Evolutionary conservation across 495 filamentous ascomycete genomes (phyloP), one percentile per base, ranked within the genome.

Genomic region (Terfezia claveryi): DNA sequence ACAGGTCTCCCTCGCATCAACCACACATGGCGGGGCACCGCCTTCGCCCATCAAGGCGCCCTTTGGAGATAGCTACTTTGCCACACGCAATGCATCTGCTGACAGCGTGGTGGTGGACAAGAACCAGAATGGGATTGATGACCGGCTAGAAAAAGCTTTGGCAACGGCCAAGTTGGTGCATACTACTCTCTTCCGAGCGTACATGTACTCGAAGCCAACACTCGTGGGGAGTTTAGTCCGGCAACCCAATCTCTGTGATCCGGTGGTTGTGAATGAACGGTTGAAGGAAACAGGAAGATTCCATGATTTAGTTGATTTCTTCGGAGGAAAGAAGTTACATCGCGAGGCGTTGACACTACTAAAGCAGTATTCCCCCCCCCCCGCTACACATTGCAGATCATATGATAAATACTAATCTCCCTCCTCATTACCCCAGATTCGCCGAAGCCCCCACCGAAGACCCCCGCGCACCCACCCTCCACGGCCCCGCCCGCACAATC

Each of bases 211-310:
- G 6, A 81, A 78, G 10, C 91, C 91, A 6, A 77, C 82, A 2
- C 73, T 96, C 0, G 87, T 85, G 36, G 85, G 83, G 0, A 83
- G 87, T 3, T 77, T 99, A 0, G 94, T 99, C 69, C 86, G 92
- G 12, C 86, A 96, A 52, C 81, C 86, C 65, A 99, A 99, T 65
- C 95, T 94, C 67, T 95, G 91, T 61, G 89, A 96, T 59, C 89
- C 91, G 0, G 82, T 84, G 32, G 91, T 99, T 1, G 88, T 99
- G 27, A 89, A 92, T 65, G 83, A 95, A 67, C 80, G 84, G 57
- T 73, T 99, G 9, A 79, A 92, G 56, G 87, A 94, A 64, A 83
- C 80, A 53, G 82, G 83, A 46, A 83, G 87, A 50, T 94, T 94
- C 66, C 86, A 82, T 54, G 91, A 96, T 65, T 71, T 99, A 0